Conservation (phyloP, 2,329 filamentous ascomycete genomes). For the Plectosphaerella sp. region DNA sequence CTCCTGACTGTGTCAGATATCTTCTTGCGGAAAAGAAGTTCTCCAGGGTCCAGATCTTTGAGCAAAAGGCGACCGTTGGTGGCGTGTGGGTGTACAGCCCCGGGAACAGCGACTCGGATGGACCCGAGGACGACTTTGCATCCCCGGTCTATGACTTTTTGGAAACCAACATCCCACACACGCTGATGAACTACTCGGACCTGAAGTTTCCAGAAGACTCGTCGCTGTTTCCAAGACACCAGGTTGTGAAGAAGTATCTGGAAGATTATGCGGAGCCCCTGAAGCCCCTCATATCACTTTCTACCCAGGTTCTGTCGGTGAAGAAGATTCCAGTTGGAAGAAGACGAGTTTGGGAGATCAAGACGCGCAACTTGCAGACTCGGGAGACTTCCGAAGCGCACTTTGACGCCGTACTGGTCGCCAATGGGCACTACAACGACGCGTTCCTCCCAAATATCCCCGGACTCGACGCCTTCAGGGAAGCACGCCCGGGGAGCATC, state of each 20-base stretch:
- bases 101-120: constrained; percentile 35
- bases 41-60: constrained; percentile 61
- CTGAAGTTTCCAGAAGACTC: constrained; percentile 50
- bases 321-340: constrained; percentile 16
- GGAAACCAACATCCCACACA: constrained; percentile 72
- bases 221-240: constrained; percentile 64
- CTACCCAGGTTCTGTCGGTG: constrained; percentile 54
- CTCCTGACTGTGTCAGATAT: constrained; percentile 47
- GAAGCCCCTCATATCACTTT: constrained; percentile 51
- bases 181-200: constrained; percentile 67
- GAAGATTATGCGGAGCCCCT: constrained; percentile 59
- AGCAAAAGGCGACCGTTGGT: constrained; percentile 61
- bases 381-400: constrained; percentile 14
- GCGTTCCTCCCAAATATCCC: constrained; percentile 53
- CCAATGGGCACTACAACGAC: constrained; percentile 59
- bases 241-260: constrained; percentile 61
- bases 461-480: constrained; percentile 50
- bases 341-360: constrained; percentile 44
- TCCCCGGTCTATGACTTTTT: constrained; percentile 67
- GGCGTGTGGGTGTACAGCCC: constrained; percentile 69
- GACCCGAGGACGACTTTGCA: constrained; percentile 28
- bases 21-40: constrained; percentile 60
- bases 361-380: constrained; percentile 21
- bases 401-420: constrained; percentile 61
- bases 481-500: constrained; percentile 42